Base-by-base conservation (phyloP, 2,329 filamentous ascomycete species). In the Monilinia polystroma region DNA sequence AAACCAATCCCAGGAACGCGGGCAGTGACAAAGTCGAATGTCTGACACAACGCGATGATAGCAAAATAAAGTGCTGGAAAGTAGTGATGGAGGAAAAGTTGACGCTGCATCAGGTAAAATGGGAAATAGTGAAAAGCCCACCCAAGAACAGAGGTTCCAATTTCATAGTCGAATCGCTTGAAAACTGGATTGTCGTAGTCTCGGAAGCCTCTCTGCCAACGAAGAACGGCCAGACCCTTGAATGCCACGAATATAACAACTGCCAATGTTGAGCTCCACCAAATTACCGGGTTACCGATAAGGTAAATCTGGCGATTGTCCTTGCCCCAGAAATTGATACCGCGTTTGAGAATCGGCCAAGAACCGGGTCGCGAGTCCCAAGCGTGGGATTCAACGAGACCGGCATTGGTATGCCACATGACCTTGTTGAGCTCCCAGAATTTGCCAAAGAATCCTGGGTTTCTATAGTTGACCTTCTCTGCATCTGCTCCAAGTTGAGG, bases 101-200 rank as follows among this genome's bases (percentile, higher is more conserved):
- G 95, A 73, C 95, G 93, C 77, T 95, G 88, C 95, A 99, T 98
- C 67, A 99, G 85, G 82, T 88, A 99, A 82, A 99, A 99, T 14
- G 95, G 95, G 83, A 99, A 98, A 82, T 97, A 99, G 80, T 99
- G 95, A 79, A 99, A 90, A 58, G 91, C 92, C 95, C 95, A 99
- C 72, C 91, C 95, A 11, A 99, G 85, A 43, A 97, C 90, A 23
- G 88, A 92, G 64, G 88, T 92, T 69, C 95, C 95, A 68, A 98
- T 87, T 79, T 99, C 95, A 76, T 97, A 98, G 79, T 98, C 95
- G 78, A 98, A 99, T 66, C 95, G 92, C 82, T 97, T 97, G 84
- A 98, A 96, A 51, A 85, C 90, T 59, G 87, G 78, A 77, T 90
- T 88, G 68, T 84, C 81, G 79, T 99, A 98, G 79, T 99, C 95